These are phyloP conservation scores for Ilyonectria destructans DNA, from an alignment of 2,329 filamentous ascomycete species.

Conservation along the genomic window DNA sequence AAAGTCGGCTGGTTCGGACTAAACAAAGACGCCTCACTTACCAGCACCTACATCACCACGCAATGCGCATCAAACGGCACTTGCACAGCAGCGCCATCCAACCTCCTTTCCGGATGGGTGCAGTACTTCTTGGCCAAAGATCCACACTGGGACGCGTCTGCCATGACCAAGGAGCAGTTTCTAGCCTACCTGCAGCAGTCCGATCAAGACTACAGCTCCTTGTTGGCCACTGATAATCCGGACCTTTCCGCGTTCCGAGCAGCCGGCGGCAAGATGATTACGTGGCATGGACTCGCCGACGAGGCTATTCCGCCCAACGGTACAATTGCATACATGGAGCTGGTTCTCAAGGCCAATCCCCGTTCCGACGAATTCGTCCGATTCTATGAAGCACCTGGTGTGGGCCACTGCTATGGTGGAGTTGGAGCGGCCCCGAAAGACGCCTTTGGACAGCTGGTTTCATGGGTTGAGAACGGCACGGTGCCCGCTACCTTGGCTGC, in stretches of 20 bases:
- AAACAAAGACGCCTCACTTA: too few species aligned
- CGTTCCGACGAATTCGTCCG: constrained; percentile 62
- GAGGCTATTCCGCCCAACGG: constrained; percentile 53
- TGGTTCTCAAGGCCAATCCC: constrained; percentile 56
- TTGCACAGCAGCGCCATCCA: too few species aligned
- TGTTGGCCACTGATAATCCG: constrained; percentile 37
- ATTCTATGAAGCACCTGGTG: constrained; percentile 67
- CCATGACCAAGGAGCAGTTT: background rate
- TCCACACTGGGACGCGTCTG: background rate
- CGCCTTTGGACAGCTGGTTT: constrained; percentile 51
- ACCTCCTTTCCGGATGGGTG: constrained; percentile 30
- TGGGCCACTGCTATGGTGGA: constrained; percentile 62
- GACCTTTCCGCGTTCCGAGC: constrained; percentile 50
- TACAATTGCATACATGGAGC: constrained; percentile 54
- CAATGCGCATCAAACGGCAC: too few species aligned
- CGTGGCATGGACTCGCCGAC: constrained; percentile 61
- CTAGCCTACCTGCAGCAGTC: background rate
- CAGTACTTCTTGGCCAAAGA: background rate
- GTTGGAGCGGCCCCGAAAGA: constrained; percentile 13
- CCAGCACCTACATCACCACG: too few species aligned
- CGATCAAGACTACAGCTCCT: background rate
- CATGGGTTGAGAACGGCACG: constrained; percentile 56
- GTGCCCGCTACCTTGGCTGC: constrained; percentile 8
- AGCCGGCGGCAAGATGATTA: constrained; percentile 59
- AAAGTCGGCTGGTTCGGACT: too few species aligned